Evolutionary conservation across 306 rosid species (phyloP), one percentile per base, ranked within the genome.

Genomic region (Pterocarpus macrocarpus): DNA sequence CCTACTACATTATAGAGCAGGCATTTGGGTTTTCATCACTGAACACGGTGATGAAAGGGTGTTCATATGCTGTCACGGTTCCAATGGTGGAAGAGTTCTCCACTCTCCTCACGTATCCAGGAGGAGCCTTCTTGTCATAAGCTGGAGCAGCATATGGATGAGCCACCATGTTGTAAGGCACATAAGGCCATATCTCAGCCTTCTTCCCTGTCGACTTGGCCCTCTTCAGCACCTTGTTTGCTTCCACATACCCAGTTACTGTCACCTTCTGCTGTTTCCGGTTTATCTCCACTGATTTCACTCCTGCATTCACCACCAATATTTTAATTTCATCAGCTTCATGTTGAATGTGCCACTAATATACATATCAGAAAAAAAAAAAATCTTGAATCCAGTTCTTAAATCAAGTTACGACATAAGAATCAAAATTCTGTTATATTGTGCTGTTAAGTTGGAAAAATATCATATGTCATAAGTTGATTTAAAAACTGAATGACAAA

Each of bases 1-100:
- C 52, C 57, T 69, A n/a, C 44, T 73, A 22, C 99, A 95, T 92
- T 64, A 95, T 81, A 55, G 99, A 92, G 75, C 99, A 95, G 10
- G 99, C 99, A 80, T 95, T 95, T 57, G 99, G 97, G 87, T 95
- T 95, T 65, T 95, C 99, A 88, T 95, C 99, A 79, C 99, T 95
- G 83, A 95, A 95, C 90, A 95, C 88, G 88, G 80, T 86, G 79
- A 70, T 83, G 82, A 93, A 95, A 68, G 98, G 98, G 78, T 95
- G 94, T 67, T 90, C 98, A 82, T 93, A 85, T 89, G 80, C 88
- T 71, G 90, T 69, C 61, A 89, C 73, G 12, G 90, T 86, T 80
- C 77, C 96, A 36, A 71, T 81, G 34, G 85, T 50, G 66, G 85
- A 81, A 65, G 87, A 64, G 83, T 41, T 82, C 75, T 95, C 97